phyloP scores from a whole-genome alignment of 768 basidiomycete genomes.

The Tephrocybe sp. region DNA sequence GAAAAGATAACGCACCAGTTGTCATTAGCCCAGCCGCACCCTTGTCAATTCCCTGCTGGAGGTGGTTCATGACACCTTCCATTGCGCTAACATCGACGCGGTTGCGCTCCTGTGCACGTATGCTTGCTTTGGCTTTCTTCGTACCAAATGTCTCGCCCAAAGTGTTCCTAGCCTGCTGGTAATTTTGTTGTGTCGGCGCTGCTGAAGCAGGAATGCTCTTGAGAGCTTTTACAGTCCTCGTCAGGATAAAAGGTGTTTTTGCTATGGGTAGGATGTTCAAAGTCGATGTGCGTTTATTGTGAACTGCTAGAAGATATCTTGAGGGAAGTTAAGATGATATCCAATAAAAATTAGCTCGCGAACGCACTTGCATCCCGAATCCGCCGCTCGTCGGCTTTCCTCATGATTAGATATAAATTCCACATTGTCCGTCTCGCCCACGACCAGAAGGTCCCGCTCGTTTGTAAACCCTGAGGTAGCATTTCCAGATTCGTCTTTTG shows the following conservation, averaged over 20 bases:
- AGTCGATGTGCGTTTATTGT: slow-evolving; percentile 72
- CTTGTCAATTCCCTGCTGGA: slow-evolving; percentile 81
- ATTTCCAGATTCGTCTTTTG: slow-evolving; percentile 21
- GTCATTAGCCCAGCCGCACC: slow-evolving; percentile 69
- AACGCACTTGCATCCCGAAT: slow-evolving; percentile 68
- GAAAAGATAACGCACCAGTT: slow-evolving; percentile 44
- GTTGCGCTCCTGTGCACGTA: slow-evolving; percentile 84
- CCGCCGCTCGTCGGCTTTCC: slow-evolving; percentile 45
- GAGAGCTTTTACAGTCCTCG: slow-evolving; percentile 80
- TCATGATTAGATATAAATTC: slow-evolving; percentile 74
- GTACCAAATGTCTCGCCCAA: slow-evolving; percentile 94
- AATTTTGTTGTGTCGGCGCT: slow-evolving; percentile 50
- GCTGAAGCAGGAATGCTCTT: slow-evolving; percentile 57
- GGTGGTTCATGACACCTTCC: slow-evolving; percentile 75
- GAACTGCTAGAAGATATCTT: slow-evolving; percentile 83
- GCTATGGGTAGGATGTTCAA: slow-evolving; percentile 67
- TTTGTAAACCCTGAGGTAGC: slow-evolving; percentile 18
- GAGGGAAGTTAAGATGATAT: neutral
- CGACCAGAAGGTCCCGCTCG: slow-evolving; percentile 49
- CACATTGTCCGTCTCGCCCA: slow-evolving; percentile 80
- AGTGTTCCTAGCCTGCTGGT: slow-evolving; percentile 63
- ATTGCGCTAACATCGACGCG: slow-evolving; percentile 87
- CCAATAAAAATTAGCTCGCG: neutral
- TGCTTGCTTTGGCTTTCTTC: slow-evolving; percentile 86
- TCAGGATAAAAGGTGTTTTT: slow-evolving; percentile 63